A percentile compares a stretch with the other conserved stretches of the same genome.
These are phyloP conservation scores for Chloromonas sp. DNA, from an alignment of 163 green algal species.

Conservation along the genomic window DNA sequence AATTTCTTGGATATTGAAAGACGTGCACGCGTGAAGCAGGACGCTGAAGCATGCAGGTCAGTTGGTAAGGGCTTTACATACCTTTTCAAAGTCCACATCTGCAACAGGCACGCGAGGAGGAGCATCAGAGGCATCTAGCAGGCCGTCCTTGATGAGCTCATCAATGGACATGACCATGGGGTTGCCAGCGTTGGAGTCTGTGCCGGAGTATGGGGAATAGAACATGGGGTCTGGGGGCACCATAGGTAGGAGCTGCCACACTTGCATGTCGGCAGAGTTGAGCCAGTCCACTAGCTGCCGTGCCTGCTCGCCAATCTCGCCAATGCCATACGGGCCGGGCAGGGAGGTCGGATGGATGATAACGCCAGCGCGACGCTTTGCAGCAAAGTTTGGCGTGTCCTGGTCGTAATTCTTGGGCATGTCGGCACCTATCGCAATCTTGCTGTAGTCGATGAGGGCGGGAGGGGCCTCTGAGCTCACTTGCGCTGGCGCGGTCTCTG, in stretches of 20 bases:
- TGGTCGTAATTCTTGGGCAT: constrained; percentile 29
- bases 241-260: constrained; percentile 92
- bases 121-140: constrained; percentile 63
- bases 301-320: constrained; percentile 80
- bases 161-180: constrained; percentile 86
- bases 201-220: constrained; percentile 88
- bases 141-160: constrained; percentile 73
- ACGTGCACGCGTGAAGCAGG: too few relatives aligned
- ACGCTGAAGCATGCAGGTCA: too few relatives aligned
- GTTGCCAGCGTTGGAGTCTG: constrained; percentile 67
- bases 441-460: constrained; percentile 4
- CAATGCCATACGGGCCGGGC: constrained; percentile 82
- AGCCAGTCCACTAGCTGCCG: constrained; percentile 92
- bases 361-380: constrained; percentile 67
- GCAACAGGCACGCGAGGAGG: constrained; percentile 36
- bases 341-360: constrained; percentile 94
- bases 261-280: constrained; percentile 54
- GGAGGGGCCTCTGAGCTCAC: too few relatives aligned
- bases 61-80: neutral
- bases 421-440: neutral
- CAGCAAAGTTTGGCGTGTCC: constrained; percentile 3
- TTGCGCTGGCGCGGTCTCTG: too few relatives aligned
- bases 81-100: constrained; percentile 37
- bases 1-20: too few relatives aligned
- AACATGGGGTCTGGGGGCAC: constrained; percentile 87